Evolutionary conservation across 495 filamentous ascomycete species (phyloP).

Genomic region (Xylaria longipes): DNA sequence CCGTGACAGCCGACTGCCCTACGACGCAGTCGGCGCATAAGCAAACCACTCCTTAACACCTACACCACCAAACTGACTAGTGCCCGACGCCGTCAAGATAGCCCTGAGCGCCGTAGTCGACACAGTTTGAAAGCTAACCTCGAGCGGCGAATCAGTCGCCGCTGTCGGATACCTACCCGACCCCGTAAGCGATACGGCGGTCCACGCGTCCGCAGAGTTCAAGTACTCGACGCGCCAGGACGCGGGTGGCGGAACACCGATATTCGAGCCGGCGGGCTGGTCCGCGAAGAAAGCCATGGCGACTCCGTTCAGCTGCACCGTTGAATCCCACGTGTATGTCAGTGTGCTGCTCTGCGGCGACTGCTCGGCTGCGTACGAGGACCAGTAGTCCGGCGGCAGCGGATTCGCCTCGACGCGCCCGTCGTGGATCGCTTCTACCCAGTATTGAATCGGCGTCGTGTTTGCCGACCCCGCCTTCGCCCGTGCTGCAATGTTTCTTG

Average conservation of each 20-base stretch:
- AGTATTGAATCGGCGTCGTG: slow-evolving; percentile 24
- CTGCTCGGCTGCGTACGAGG: slow-evolving; percentile 20
- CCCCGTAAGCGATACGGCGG: slow-evolving; percentile 10
- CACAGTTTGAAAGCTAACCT: slow-evolving; percentile 13
- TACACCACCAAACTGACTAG: slow-evolving; percentile 5
- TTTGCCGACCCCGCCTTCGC: slow-evolving; percentile 19
- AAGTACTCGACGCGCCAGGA: slow-evolving; percentile 19
- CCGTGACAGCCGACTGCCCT: background rate
- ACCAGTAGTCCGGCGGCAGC: slow-evolving; percentile 18
- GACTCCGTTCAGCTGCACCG: slow-evolving; percentile 18
- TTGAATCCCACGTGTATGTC: slow-evolving; percentile 21
- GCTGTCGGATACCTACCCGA: slow-evolving; percentile 15
- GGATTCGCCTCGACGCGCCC: slow-evolving; percentile 22
- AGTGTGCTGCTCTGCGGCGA: slow-evolving; percentile 17
- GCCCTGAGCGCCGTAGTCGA: slow-evolving; percentile 18
- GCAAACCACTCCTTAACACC: slow-evolving; percentile 25
- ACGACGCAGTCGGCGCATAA: slow-evolving; percentile 19
- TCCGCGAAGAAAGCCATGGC: slow-evolving; percentile 25
- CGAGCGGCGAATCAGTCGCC: slow-evolving; percentile 8
- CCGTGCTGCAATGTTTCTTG: slow-evolving; percentile 14
- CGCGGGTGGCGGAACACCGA: slow-evolving; percentile 17
- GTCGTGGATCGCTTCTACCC: slow-evolving; percentile 17
- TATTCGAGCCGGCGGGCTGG: slow-evolving; percentile 19
- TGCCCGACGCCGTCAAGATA: slow-evolving; percentile 14
- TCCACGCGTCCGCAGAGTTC: slow-evolving; percentile 1